Conservation (phyloP, 2,329 filamentous ascomycete species). For the Exophiala calicioides region DNA sequence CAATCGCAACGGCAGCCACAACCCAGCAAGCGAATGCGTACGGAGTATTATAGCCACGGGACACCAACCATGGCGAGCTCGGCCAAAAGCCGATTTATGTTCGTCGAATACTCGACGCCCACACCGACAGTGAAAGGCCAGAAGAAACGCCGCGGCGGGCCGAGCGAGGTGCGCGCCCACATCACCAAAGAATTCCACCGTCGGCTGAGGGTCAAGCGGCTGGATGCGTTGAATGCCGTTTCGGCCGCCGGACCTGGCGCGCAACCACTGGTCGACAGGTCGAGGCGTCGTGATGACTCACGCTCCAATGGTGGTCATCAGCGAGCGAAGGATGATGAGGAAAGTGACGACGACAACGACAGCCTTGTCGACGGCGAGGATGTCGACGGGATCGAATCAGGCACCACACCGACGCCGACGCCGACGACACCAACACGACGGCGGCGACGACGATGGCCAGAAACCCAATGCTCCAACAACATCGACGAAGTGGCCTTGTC, state of each 20-base stretch:
- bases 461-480: no score
- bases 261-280: neutral
- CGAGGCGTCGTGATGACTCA: neutral
- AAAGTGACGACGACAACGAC: neutral
- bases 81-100: slow-evolving; percentile 18
- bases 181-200: slow-evolving; percentile 28
- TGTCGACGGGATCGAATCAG: no score
- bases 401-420: no score
- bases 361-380: no score
- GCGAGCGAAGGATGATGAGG: neutral
- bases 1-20: neutral
- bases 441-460: neutral
- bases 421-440: no score
- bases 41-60: neutral
- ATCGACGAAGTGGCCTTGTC: no score
- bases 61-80: slow-evolving; percentile 11
- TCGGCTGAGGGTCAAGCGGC: slow-evolving; percentile 18
- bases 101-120: slow-evolving; percentile 22
- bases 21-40: neutral
- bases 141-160: slow-evolving; percentile 22
- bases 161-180: slow-evolving; percentile 25
- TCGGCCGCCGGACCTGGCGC: no score
- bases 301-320: no score
- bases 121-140: slow-evolving; percentile 8
- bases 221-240: slow-evolving; percentile 12